These are phyloP conservation scores for Cercospora zeina DNA, from an alignment of 2,329 filamentous ascomycete genomes.

Conservation along the genomic window DNA sequence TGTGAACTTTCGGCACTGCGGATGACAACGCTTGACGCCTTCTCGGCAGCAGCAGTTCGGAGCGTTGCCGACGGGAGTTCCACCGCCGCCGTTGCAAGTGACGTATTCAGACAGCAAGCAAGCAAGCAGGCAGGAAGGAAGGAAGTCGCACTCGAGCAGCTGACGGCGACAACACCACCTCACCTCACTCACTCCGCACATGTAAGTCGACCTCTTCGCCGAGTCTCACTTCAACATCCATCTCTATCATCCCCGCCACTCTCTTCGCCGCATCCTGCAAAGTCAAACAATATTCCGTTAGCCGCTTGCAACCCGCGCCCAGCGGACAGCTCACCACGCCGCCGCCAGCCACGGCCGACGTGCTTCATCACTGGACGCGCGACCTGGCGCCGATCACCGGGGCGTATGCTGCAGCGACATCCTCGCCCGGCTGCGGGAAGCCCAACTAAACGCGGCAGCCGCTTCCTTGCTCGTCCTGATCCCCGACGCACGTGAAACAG, in stretches of 20 bases:
- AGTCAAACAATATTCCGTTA: background rate
- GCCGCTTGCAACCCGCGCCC: background rate
- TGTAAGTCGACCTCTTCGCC: background rate
- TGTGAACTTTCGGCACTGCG: too few species aligned
- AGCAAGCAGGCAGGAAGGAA: too few species aligned
- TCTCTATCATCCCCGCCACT: background rate
- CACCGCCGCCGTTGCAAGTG: too few species aligned
- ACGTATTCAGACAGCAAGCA: too few species aligned
- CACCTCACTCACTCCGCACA: background rate
- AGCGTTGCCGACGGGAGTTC: too few species aligned
- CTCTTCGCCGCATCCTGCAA: constrained; percentile 6
- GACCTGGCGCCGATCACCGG: constrained; percentile 1
- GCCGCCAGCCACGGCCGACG: constrained; percentile 6
- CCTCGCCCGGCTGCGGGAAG: constrained; percentile 9
- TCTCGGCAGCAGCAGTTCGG: too few species aligned
- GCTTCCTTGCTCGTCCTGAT: constrained; percentile 19
- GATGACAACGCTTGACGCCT: too few species aligned
- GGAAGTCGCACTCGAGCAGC: too few species aligned
- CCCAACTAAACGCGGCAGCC: constrained; percentile 16
- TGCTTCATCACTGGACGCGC: background rate
- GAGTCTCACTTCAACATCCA: background rate
- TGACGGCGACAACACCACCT: too few species aligned
- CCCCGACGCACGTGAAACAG: constrained; percentile 20
- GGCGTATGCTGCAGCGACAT: constrained; percentile 7
- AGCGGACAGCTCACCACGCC: constrained; percentile 6